Percentiles rank a stretch among this genome's conserved stretches.
phyloP scores from a whole-genome alignment of 2,329 filamentous ascomycete genomes.

The Monilinia vaccinii-corymbosi region DNA sequence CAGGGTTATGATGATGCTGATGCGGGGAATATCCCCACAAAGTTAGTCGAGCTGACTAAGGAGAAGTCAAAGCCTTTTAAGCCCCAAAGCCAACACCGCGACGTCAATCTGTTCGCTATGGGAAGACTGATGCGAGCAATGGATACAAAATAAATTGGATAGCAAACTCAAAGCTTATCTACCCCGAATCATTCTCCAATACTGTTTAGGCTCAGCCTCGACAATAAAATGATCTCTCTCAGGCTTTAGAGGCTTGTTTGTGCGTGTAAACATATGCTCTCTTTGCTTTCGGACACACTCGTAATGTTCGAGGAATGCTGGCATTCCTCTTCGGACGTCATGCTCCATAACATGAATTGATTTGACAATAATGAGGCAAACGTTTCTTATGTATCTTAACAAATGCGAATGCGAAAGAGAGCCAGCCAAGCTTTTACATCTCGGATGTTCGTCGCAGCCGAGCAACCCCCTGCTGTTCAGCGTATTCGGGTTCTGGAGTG shows the following conservation, averaged over 20 bases:
- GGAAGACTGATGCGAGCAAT: not conserved
- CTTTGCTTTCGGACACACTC: not conserved
- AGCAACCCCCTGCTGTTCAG: not conserved
- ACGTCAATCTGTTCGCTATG: not conserved
- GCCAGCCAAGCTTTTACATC: not conserved
- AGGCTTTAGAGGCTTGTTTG: too few relatives aligned
- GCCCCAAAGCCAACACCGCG: not conserved
- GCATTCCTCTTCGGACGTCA: not conserved
- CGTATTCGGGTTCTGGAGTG: not conserved
- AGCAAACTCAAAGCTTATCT: not conserved
- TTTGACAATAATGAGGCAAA: not conserved
- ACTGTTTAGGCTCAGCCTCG: too few relatives aligned
- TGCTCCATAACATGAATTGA: not conserved
- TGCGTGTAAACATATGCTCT: too few relatives aligned
- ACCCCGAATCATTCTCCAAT: too few relatives aligned
- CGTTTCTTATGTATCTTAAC: too few relatives aligned
- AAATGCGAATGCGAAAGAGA: too few relatives aligned
- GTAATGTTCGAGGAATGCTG: not conserved
- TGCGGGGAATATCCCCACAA: not conserved
- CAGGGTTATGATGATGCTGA: not conserved
- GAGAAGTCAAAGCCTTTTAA: constrained; percentile 10
- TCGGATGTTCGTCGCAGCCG: not conserved
- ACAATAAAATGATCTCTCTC: too few relatives aligned
- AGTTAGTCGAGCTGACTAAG: not conserved
- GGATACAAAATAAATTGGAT: too few relatives aligned